Conservation (phyloP, 2,329 filamentous ascomycete species). For the Cercospora beticola region DNA sequence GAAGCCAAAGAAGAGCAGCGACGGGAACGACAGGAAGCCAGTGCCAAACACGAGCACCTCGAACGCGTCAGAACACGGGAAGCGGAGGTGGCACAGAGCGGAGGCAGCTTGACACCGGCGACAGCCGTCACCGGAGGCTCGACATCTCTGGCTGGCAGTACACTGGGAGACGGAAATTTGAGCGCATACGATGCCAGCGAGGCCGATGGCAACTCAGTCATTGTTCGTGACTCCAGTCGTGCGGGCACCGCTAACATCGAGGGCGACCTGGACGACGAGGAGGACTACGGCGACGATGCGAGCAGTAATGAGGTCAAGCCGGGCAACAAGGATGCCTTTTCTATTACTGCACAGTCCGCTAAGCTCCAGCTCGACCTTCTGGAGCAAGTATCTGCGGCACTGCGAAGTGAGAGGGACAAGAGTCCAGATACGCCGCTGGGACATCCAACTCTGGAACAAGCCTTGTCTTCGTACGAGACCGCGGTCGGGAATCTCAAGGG, state of each 20-base stretch:
- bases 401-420: slow-evolving; percentile 68
- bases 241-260: slow-evolving; percentile 52
- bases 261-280: slow-evolving; percentile 62
- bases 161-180: slow-evolving; percentile 53
- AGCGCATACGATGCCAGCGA: slow-evolving; percentile 60
- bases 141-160: slow-evolving; percentile 47
- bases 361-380: slow-evolving; percentile 90
- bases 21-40: slow-evolving; percentile 70
- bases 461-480: slow-evolving; percentile 80
- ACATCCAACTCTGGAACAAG: slow-evolving; percentile 73
- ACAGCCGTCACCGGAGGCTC: slow-evolving; percentile 47
- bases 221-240: slow-evolving; percentile 49
- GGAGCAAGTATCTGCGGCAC: slow-evolving; percentile 77
- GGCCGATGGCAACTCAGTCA: slow-evolving; percentile 52
- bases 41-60: slow-evolving; percentile 75
- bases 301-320: slow-evolving; percentile 72
- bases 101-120: slow-evolving; percentile 37
- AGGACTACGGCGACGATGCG: slow-evolving; percentile 77
- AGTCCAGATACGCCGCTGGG: slow-evolving; percentile 72
- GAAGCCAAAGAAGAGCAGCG: slow-evolving; percentile 88
- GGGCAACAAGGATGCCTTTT: slow-evolving; percentile 87
- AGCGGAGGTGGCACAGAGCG: slow-evolving; percentile 26
- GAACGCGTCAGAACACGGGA: slow-evolving; percentile 46
- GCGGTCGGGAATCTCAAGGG: slow-evolving; percentile 85
- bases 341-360: slow-evolving; percentile 94